phyloP scores from a whole-genome alignment of 192 early-diverging fungal species.

The Entomortierella beljakovae region DNA sequence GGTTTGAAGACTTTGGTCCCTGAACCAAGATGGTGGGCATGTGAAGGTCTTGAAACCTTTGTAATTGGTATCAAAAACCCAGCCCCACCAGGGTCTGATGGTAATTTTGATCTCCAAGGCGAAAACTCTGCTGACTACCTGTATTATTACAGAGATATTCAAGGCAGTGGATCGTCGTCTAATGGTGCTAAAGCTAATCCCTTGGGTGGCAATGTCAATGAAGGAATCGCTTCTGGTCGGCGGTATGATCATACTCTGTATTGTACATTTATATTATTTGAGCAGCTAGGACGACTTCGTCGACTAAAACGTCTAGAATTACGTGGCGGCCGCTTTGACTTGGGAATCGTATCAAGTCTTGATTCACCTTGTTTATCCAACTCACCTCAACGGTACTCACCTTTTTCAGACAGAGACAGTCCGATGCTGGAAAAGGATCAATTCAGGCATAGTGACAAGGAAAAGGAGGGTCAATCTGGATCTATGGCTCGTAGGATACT shows the following conservation, averaged over 20 bases:
- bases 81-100: background rate
- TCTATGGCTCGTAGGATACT: background rate
- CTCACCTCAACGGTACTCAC: background rate
- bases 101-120: background rate
- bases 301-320: constrained; percentile 19
- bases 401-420: too few species aligned
- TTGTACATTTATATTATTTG: constrained; percentile 23
- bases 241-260: constrained; percentile 19
- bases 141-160: constrained; percentile 20
- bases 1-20: background rate
- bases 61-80: constrained; percentile 29
- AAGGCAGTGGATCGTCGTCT: constrained; percentile 4
- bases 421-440: too few species aligned
- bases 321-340: constrained; percentile 26
- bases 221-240: background rate
- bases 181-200: background rate
- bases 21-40: constrained; percentile 17
- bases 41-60: constrained; percentile 23
- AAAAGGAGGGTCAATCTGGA: background rate
- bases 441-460: background rate
- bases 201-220: background rate
- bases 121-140: constrained; percentile 9
- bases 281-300: constrained; percentile 21
- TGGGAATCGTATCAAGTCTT: background rate
- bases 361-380: background rate